These are phyloP conservation scores for Aegilops longissima DNA, from an alignment of 176 grass and related monocot genomes.

Conservation along the genomic window DNA sequence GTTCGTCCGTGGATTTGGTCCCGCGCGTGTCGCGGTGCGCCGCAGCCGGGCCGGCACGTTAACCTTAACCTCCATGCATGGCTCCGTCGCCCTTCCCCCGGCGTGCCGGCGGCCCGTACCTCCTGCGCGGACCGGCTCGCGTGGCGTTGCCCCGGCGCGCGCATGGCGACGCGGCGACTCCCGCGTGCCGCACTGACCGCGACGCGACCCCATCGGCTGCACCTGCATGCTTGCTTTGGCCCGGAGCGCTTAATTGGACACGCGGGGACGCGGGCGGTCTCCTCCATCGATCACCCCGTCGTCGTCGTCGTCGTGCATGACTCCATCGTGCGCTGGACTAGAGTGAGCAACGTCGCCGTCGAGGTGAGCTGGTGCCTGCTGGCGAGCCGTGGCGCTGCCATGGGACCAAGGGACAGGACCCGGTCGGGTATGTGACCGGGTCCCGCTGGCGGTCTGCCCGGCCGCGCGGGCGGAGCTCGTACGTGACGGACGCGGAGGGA, in stretches of 20 bases:
- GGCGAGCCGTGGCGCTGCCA: neutral
- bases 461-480: neutral
- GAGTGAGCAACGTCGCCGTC: constrained; percentile 25
- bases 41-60: no score
- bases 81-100: no score
- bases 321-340: neutral
- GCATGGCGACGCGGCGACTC: neutral
- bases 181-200: neutral
- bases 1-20: constrained; percentile 21
- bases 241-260: neutral
- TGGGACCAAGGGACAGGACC: constrained; percentile 19
- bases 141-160: neutral
- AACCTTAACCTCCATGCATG: no score
- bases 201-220: neutral
- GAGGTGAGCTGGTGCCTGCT: constrained; percentile 19
- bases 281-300: neutral
- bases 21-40: neutral
- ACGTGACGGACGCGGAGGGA: neutral
- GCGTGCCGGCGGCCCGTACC: neutral
- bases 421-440: constrained; percentile 14
- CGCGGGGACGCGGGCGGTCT: neutral
- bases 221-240: neutral
- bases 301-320: neutral
- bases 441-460: constrained; percentile 5
- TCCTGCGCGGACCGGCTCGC: neutral